A percentile compares a stretch with the other conserved stretches of the same genome.
phyloP scores from a whole-genome alignment of 2,329 filamentous ascomycete species.

The Aspergillus floridensis region DNA sequence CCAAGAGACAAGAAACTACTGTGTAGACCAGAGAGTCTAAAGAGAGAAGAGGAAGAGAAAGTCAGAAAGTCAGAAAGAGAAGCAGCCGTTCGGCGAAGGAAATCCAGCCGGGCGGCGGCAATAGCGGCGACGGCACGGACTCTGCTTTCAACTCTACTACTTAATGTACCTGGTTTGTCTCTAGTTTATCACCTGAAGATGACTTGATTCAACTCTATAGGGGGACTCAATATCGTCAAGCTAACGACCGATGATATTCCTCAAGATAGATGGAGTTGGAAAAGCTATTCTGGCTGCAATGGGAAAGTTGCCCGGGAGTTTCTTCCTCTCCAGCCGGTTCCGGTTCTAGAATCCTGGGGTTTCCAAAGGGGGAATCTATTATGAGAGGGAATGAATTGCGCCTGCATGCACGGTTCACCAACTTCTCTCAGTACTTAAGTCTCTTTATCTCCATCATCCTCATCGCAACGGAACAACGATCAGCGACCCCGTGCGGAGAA shows the following conservation, averaged over 20 bases:
- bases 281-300: background rate
- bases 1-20: no score
- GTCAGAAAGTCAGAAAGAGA: constrained; percentile 2
- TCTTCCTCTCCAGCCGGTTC: background rate
- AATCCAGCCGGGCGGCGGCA: constrained; percentile 23
- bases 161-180: no score
- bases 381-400: background rate
- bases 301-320: background rate
- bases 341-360: background rate
- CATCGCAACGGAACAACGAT: background rate
- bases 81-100: constrained; percentile 17
- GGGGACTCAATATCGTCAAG: no score
- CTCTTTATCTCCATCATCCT: background rate
- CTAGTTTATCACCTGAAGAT: no score
- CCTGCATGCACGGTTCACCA: background rate
- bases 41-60: constrained; percentile 9
- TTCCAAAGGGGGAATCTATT: background rate
- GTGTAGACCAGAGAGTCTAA: constrained; percentile 4
- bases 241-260: no score
- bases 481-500: constrained; percentile 3
- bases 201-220: no score
- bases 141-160: background rate
- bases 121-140: constrained; percentile 23
- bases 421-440: background rate
- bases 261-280: no score